These are phyloP conservation scores for Saururus chinensis DNA, from an alignment of 164 flowering plant species.

Conservation along the genomic window DNA sequence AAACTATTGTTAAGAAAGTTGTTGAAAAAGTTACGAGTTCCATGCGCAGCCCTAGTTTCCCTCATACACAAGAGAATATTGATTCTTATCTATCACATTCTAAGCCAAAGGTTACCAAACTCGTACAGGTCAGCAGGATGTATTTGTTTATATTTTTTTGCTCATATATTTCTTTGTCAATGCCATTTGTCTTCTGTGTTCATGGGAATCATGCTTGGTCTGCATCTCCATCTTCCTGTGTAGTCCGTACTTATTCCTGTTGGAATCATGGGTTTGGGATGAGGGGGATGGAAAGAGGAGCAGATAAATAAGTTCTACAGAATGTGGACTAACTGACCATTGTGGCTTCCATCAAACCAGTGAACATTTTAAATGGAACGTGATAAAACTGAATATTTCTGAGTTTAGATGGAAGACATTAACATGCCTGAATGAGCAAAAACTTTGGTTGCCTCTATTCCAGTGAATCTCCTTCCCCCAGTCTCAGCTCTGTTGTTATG, in stretches of 20 bases:
- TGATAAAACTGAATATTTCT: neutral
- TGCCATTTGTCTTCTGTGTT: too few species aligned
- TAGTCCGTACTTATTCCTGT: neutral
- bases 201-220: neutral
- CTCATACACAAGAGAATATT: constrained; percentile 70
- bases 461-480: too few species aligned
- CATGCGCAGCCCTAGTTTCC: constrained; percentile 47
- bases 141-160: neutral
- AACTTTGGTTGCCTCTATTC: too few species aligned
- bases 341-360: too few species aligned
- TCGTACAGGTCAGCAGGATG: constrained; percentile 53
- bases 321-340: too few species aligned
- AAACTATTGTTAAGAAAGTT: constrained; percentile 83
- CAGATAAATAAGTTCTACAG: neutral
- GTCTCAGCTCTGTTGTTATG: too few species aligned
- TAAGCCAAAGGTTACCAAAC: constrained; percentile 68
- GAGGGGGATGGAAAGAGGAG: neutral
- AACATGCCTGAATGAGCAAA: neutral
- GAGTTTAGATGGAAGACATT: neutral
- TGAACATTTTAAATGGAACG: too few species aligned
- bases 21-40: constrained; percentile 70
- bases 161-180: neutral
- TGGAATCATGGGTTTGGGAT: neutral
- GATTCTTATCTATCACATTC: constrained; percentile 65
- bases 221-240: neutral